These are phyloP conservation scores for Clarireedia homoeocarpa DNA, from an alignment of 2,329 filamentous ascomycete genomes.

Conservation along the genomic window DNA sequence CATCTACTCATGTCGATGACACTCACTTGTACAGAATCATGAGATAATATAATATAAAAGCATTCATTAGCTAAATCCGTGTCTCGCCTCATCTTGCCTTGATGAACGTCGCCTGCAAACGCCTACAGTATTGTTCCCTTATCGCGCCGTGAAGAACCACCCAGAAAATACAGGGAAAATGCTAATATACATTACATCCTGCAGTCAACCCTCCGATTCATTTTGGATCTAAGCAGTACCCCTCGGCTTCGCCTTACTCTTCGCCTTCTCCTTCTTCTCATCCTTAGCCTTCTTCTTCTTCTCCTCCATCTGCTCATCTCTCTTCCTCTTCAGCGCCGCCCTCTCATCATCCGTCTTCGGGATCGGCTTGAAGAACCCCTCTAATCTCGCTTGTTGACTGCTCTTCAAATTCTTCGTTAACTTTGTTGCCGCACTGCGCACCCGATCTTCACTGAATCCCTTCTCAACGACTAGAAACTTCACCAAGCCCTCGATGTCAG, in stretches of 20 bases:
- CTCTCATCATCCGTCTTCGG: constrained; percentile 85
- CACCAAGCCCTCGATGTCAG: constrained; percentile 82
- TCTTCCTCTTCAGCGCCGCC: constrained; percentile 79
- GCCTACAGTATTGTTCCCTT: too few relatives aligned
- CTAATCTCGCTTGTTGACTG: constrained; percentile 81
- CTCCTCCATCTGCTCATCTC: constrained; percentile 76
- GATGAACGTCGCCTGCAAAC: too few relatives aligned
- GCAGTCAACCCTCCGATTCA: not conserved
- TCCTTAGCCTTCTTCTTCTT: constrained; percentile 78
- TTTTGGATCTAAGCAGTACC: constrained; percentile 19
- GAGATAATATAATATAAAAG: too few relatives aligned
- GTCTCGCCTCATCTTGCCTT: too few relatives aligned
- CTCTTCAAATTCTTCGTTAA: constrained; percentile 87
- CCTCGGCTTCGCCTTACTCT: constrained; percentile 78
- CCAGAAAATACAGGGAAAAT: not conserved
- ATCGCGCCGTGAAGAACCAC: too few relatives aligned
- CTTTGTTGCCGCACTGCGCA: constrained; percentile 68
- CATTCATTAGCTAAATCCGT: too few relatives aligned
- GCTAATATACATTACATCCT: constrained; percentile 2
- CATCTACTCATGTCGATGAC: too few relatives aligned
- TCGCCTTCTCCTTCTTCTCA: constrained; percentile 88
- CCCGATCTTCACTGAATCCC: constrained; percentile 92
- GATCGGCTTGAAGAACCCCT: constrained; percentile 94
- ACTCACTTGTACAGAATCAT: too few relatives aligned
- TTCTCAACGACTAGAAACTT: constrained; percentile 89